Evolutionary conservation across 73 alveolate species (phyloP).

Genomic region (Breviolum minutum): DNA sequence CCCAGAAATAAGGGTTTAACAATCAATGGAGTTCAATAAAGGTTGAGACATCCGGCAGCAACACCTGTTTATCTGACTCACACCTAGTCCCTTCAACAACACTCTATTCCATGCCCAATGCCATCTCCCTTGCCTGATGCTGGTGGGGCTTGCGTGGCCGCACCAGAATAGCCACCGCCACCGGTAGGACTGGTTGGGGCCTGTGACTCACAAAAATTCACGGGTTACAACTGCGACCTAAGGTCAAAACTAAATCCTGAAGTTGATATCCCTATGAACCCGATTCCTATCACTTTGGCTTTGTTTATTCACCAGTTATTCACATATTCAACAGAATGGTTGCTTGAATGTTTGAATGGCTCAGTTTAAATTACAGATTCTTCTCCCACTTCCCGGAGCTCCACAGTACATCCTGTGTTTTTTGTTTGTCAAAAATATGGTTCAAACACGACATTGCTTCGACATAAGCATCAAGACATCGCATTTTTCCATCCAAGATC

Average conservation of each 20-base stretch:
- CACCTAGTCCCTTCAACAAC: neutral
- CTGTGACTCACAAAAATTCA: neutral
- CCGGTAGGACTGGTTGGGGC: constrained; percentile 62
- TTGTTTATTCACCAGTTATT: too few relatives aligned
- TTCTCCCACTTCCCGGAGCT: too few relatives aligned
- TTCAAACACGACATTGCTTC: neutral
- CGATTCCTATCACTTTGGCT: too few relatives aligned
- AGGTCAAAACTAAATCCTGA: too few relatives aligned
- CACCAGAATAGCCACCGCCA: constrained; percentile 56
- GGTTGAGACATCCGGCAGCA: neutral
- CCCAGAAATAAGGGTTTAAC: too few relatives aligned
- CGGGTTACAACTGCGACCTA: too few relatives aligned
- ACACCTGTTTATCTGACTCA: neutral
- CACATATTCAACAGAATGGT: too few relatives aligned
- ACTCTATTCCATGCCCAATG: too few relatives aligned
- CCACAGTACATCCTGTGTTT: neutral
- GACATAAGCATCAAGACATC: neutral
- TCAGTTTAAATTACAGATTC: too few relatives aligned
- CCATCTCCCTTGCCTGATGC: constrained; percentile 13
- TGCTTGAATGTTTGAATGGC: too few relatives aligned
- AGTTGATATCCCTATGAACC: too few relatives aligned
- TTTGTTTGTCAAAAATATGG: neutral
- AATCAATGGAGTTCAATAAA: too few relatives aligned
- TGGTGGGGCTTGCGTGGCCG: constrained; percentile 83
- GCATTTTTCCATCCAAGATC: neutral